Base-by-base conservation (phyloP, 163 green algal genomes). In the Scenedesmus sp. region DNA sequence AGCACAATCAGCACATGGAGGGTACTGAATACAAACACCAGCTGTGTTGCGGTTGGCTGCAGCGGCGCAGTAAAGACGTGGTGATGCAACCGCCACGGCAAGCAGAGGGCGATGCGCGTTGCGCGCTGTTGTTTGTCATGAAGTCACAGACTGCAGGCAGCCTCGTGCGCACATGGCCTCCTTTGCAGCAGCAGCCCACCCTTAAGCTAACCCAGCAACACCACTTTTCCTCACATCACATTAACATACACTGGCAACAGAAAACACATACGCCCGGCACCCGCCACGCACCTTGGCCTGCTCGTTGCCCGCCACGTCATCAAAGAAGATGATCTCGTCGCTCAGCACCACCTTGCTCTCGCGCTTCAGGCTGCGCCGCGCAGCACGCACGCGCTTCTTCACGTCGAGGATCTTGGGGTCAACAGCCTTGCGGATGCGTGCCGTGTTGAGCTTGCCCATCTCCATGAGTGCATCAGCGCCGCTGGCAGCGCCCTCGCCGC, bases 231-330 rank as follows among this genome's bases (percentile, higher is more conserved):
- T 46, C 34, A 46, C 34, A 46, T 46, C 34, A 46, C 34, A 46
- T 46, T 46, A n/a, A 79, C 67, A n/a, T n/a, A 26, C 79, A 86
- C 34, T 46, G 34, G 34, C 34, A 46, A 46, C 34, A 46, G 34
- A 46, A 46, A 46, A 46, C 34, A 46, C 34, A 46, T 46, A 46
- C 34, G 34, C 34, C 34, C 34, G 76, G 16, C 15, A 52, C 10
- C 13, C 46, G 4, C 34, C 7, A 60, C 79, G 12, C 76, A 98
- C 95, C 96, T 99, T 99, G 57, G 97, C 98, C 90, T 98, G 96
- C 16, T 96, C 96, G 54, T 99, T 97, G 52, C 98, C 98, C 4
- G 98, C 98, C 64, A 99, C 97, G 94, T 99, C 98, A 82, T 98
- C 96, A 93, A 99, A 99, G 92, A 97, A 97, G 84, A 98, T 95